A percentile compares a stretch with the other conserved stretches of the same genome.
These are phyloP conservation scores for Bryopsis sp. DNA, from an alignment of 139 green algal species.

Conservation along the genomic window DNA sequence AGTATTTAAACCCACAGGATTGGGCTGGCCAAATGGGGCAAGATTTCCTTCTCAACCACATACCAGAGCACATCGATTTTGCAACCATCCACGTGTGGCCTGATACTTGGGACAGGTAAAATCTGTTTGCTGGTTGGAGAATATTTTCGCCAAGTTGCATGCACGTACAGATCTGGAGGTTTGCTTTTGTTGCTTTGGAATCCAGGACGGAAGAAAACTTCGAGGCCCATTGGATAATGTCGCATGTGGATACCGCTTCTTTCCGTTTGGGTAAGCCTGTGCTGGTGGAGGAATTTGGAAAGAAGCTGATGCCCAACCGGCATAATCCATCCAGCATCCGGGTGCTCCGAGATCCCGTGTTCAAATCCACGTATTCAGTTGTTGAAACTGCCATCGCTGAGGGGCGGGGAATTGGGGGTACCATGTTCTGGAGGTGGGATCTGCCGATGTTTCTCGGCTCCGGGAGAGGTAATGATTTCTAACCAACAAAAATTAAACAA, in stretches of 20 bases:
- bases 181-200: neutral
- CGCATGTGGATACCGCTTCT: constrained; percentile 32
- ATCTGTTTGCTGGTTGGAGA: constrained; percentile 18
- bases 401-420: constrained; percentile 23
- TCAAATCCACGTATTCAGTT: constrained; percentile 19
- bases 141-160: neutral
- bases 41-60: constrained; percentile 66
- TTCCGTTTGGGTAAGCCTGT: constrained; percentile 49
- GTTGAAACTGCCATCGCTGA: constrained; percentile 26
- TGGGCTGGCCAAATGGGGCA: constrained; percentile 56
- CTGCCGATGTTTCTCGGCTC: constrained; percentile 24
- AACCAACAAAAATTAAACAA: too few relatives aligned
- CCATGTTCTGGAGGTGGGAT: constrained; percentile 34
- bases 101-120: constrained; percentile 45
- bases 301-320: constrained; percentile 27
- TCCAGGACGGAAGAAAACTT: constrained; percentile 7
- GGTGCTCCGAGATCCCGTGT: constrained; percentile 29
- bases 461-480: neutral
- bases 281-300: constrained; percentile 70
- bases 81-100: constrained; percentile 61
- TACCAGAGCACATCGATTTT: constrained; percentile 55
- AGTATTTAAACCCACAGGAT: constrained; percentile 24
- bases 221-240: constrained; percentile 32
- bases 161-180: neutral
- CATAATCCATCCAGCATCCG: neutral